Conservation (phyloP, 2,329 filamentous ascomycete genomes). For the Fusarium compactum region DNA sequence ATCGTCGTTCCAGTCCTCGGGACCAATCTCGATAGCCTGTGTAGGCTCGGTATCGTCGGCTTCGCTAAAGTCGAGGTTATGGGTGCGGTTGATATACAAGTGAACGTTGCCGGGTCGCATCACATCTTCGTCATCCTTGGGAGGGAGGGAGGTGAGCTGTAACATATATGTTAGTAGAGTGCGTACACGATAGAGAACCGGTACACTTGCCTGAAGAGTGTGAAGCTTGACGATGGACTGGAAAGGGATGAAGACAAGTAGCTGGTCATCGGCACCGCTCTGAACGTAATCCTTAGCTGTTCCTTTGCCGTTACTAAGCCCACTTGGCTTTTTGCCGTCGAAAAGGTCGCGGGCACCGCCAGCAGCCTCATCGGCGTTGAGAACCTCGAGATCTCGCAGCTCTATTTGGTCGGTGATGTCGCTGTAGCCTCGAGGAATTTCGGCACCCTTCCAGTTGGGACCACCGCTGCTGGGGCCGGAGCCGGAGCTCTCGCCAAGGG, state of each 20-base stretch:
- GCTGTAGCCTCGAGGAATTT: conserved; percentile 81
- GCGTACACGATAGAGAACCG: not conserved
- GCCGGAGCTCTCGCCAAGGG: conserved; percentile 61
- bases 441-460: conserved; percentile 76
- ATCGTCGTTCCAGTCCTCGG: conserved; percentile 84
- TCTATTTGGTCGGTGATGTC: conserved; percentile 90
- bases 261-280: conserved; percentile 96
- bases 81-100: conserved; percentile 87
- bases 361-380: conserved; percentile 85
- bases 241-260: conserved; percentile 93
- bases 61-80: conserved; percentile 95
- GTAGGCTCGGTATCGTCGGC: conserved; percentile 87
- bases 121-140: conserved; percentile 76
- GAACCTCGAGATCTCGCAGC: conserved; percentile 80
- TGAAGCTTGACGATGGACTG: conserved; percentile 90
- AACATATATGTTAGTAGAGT: conserved; percentile 47
- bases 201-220: conserved; percentile 71
- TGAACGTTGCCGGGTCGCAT: conserved; percentile 86
- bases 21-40: conserved; percentile 80
- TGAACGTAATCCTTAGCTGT: conserved; percentile 84
- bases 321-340: conserved; percentile 73
- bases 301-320: conserved; percentile 67
- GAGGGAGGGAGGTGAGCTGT: conserved; percentile 86
- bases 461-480: conserved; percentile 50
- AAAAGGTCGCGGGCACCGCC: conserved; percentile 82